phyloP scores from a whole-genome alignment of 2,329 filamentous ascomycete species.

The Colletotrichum siamense region DNA sequence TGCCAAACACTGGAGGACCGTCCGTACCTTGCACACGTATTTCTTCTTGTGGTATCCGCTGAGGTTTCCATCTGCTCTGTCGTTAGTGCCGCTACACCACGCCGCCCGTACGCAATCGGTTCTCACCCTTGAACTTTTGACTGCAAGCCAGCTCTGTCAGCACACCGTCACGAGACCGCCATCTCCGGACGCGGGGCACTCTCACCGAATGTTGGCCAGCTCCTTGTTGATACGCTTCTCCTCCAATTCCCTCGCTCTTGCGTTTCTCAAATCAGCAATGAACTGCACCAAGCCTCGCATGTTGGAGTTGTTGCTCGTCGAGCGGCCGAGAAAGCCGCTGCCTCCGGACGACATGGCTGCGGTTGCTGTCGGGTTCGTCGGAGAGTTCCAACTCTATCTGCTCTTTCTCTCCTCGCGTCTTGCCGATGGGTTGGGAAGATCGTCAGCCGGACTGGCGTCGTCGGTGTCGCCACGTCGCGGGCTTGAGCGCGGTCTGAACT shows the following conservation, averaged over 20 bases:
- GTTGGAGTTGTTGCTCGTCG: conserved; percentile 68
- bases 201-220: conserved; percentile 89
- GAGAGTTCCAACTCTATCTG: background rate
- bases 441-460: background rate
- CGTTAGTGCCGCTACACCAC: conserved; percentile 28
- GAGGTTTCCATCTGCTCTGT: conserved; percentile 73
- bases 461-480: background rate
- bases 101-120: background rate
- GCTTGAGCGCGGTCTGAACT: background rate
- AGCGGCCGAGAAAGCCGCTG: conserved; percentile 69
- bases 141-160: conserved; percentile 38
- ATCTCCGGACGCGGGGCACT: conserved; percentile 15
- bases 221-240: conserved; percentile 99
- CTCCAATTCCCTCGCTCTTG: conserved; percentile 91
- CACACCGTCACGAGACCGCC: conserved; percentile 18
- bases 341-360: conserved; percentile 59
- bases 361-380: background rate
- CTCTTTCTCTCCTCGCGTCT: background rate
- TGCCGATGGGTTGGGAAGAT: background rate
- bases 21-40: conserved; percentile 92
- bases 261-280: conserved; percentile 95
- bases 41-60: conserved; percentile 99
- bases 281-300: conserved; percentile 94
- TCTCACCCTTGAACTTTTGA: conserved; percentile 89
- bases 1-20: background rate